Evolutionary conservation across 2,329 filamentous ascomycete species (phyloP).

Genomic region (Alternaria alternata): DNA sequence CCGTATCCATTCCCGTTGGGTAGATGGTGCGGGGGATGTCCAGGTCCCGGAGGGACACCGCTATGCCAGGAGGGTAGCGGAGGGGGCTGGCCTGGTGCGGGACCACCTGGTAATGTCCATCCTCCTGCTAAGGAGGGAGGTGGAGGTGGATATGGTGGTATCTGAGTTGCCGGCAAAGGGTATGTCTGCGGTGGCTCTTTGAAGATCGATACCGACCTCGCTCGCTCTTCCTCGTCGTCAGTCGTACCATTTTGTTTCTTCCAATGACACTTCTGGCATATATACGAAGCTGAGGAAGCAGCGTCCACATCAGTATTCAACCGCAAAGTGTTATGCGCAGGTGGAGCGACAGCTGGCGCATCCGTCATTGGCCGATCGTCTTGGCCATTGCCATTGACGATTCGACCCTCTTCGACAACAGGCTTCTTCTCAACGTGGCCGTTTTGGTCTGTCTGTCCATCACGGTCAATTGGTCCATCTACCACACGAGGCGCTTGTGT

Average conservation of each 20-base stretch:
- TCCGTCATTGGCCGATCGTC: constrained; percentile 43
- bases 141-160: constrained; percentile 34
- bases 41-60: constrained; percentile 33
- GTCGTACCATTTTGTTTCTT: constrained; percentile 52
- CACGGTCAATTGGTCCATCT: constrained; percentile 32
- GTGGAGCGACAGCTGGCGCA: constrained; percentile 32
- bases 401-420: constrained; percentile 25
- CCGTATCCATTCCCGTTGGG: constrained; percentile 44
- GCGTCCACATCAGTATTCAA: constrained; percentile 35
- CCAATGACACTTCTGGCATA: constrained; percentile 61
- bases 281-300: constrained; percentile 33
- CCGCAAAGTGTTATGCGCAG: constrained; percentile 26
- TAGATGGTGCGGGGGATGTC: constrained; percentile 35
- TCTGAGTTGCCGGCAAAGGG: constrained; percentile 43
- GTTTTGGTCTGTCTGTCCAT: constrained; percentile 30
- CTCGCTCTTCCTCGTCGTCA: constrained; percentile 40
- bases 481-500: constrained; percentile 21
- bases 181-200: constrained; percentile 45
- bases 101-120: constrained; percentile 34
- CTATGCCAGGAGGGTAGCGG: constrained; percentile 44
- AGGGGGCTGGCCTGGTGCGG: constrained; percentile 36
- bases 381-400: constrained; percentile 32
- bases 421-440: constrained; percentile 27
- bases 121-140: constrained; percentile 28
- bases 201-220: constrained; percentile 38